These are phyloP conservation scores for Besnoitia besnoiti DNA, from an alignment of 169 alveolate species.

Conservation along the genomic window DNA sequence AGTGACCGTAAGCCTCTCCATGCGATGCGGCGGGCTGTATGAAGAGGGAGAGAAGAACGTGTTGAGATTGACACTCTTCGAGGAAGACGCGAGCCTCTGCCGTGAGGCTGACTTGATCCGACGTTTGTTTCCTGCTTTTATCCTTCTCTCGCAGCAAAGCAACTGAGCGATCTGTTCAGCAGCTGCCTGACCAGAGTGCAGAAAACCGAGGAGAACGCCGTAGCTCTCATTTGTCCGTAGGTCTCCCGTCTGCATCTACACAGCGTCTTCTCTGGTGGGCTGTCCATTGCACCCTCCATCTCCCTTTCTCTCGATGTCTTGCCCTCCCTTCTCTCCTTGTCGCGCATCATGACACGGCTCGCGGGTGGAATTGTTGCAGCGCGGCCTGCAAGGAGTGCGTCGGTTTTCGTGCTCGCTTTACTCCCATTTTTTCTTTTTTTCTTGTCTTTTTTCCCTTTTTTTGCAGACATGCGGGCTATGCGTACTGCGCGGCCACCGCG, in stretches of 20 bases:
- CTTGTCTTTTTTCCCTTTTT: not conserved
- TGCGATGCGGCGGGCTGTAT: not conserved
- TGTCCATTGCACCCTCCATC: not conserved
- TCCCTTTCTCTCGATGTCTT: not conserved
- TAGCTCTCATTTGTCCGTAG: constrained; percentile 11
- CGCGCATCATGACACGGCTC: too few relatives aligned
- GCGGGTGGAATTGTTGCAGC: not conserved
- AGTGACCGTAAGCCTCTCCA: not conserved
- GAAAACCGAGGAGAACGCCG: not conserved
- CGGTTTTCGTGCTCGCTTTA: not conserved
- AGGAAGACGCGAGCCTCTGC: too few relatives aligned
- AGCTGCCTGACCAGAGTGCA: not conserved
- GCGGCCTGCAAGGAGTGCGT: not conserved
- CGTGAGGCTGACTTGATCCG: not conserved
- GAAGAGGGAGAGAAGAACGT: not conserved
- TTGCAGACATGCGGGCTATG: constrained; percentile 56
- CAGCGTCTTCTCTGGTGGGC: not conserved
- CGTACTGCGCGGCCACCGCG: constrained; percentile 46
- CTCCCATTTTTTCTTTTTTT: not conserved
- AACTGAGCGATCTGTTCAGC: not conserved
- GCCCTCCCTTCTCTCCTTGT: too few relatives aligned
- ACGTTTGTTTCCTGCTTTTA: not conserved
- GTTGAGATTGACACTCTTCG: too few relatives aligned
- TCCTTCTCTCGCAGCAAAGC: not conserved
- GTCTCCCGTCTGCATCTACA: not conserved